Conservation (phyloP, 164 flowering plant genomes). For the Chimonanthus salicifolius region DNA sequence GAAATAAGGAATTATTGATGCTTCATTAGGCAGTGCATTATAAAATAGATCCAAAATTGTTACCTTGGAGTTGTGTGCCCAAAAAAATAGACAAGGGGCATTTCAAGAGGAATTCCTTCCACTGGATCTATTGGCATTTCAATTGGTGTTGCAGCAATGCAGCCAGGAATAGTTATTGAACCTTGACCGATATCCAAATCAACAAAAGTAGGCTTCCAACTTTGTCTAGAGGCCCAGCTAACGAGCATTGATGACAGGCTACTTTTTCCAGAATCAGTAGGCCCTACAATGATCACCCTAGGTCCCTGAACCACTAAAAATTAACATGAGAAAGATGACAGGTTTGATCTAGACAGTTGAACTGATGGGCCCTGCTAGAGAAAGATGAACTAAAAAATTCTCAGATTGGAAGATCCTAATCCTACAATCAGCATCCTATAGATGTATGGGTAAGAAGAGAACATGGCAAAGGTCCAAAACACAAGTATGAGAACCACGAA, state of each 20-base stretch:
- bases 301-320: constrained; percentile 53
- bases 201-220: constrained; percentile 92
- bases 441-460: too few relatives aligned
- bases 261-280: constrained; percentile 89
- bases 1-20: background rate
- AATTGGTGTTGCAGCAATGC: constrained; percentile 85
- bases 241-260: constrained; percentile 78
- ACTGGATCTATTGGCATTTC: constrained; percentile 95
- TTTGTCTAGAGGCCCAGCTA: constrained; percentile 93
- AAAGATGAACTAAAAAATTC: too few relatives aligned
- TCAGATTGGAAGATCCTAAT: too few relatives aligned
- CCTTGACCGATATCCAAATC: constrained; percentile 96
- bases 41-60: background rate
- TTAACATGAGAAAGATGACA: background rate
- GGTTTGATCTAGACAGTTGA: background rate
- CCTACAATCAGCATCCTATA: too few relatives aligned
- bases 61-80: constrained; percentile 91
- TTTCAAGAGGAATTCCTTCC: constrained; percentile 96
- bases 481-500: too few relatives aligned
- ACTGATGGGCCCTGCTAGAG: too few relatives aligned
- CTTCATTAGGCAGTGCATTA: background rate
- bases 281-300: constrained; percentile 85
- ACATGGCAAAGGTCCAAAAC: too few relatives aligned
- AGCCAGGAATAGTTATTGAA: constrained; percentile 79
- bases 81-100: constrained; percentile 87